phyloP scores from a whole-genome alignment of 179 eudicot species.

The Spinacia oleracea region DNA sequence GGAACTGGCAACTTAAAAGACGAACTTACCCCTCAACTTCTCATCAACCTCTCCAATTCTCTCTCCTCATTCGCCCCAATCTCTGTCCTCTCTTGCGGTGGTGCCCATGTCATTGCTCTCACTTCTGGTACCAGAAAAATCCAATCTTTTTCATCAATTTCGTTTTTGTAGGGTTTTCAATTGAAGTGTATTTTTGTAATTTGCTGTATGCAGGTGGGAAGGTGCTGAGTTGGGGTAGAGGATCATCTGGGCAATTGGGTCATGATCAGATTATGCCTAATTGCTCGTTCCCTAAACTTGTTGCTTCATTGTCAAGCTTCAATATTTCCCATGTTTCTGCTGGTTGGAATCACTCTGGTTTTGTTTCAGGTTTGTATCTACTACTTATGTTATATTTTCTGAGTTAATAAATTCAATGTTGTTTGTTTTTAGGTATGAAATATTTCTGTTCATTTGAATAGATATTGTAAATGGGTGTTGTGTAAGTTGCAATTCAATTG shows the following conservation, averaged over 20 bases:
- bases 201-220: conserved; percentile 58
- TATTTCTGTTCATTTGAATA: neutral
- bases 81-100: conserved; percentile 76
- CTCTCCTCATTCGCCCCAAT: conserved; percentile 37
- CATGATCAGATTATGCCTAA: conserved; percentile 56
- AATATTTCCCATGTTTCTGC: conserved; percentile 67
- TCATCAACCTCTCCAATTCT: conserved; percentile 29
- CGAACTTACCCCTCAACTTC: conserved; percentile 54
- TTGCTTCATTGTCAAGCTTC: conserved; percentile 37
- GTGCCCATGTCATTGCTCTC: conserved; percentile 87
- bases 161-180: neutral
- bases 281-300: conserved; percentile 47
- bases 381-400: neutral
- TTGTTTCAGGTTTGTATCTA: conserved; percentile 68
- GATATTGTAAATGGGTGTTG: neutral
- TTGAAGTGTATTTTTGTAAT: neutral
- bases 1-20: conserved; percentile 62
- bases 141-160: conserved; percentile 4
- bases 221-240: conserved; percentile 92
- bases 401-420: neutral
- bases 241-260: conserved; percentile 84
- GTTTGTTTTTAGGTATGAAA: neutral
- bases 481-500: neutral
- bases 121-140: conserved; percentile 40
- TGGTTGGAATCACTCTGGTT: conserved; percentile 97